A percentile compares a stretch with the other conserved stretches of the same genome.
These are phyloP conservation scores for Gentiana macrophylla DNA, from an alignment of 257 asterid genomes.

Conservation along the genomic window DNA sequence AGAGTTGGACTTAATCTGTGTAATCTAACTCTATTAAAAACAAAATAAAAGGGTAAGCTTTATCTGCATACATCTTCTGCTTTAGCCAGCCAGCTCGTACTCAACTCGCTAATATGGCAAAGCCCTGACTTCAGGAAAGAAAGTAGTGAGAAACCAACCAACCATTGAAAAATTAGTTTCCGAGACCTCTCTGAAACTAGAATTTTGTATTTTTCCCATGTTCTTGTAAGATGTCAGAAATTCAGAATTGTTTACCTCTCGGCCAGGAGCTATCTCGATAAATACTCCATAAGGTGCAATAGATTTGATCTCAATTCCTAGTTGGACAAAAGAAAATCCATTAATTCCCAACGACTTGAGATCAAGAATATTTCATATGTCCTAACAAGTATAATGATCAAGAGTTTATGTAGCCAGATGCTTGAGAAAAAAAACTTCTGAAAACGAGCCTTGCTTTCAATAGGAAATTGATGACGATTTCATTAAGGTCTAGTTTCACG, in stretches of 20 bases:
- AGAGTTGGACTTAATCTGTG: conserved; percentile 13
- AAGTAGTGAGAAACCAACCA: background rate
- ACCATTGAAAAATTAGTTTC: too few relatives aligned
- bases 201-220: too few relatives aligned
- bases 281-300: conserved; percentile 83
- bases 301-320: conserved; percentile 94
- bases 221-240: background rate
- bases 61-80: conserved; percentile 77
- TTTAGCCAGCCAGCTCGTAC: conserved; percentile 82
- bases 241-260: conserved; percentile 51
- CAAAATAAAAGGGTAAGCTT: conserved; percentile 7
- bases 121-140: conserved; percentile 42
- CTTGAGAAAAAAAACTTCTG: too few relatives aligned
- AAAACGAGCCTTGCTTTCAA: too few relatives aligned
- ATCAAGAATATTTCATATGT: background rate
- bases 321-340: conserved; percentile 2
- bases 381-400: background rate
- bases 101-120: conserved; percentile 92
- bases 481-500: too few relatives aligned
- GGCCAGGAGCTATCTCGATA: conserved; percentile 89
- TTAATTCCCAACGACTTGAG: background rate
- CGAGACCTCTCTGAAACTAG: too few relatives aligned
- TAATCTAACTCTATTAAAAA: background rate
- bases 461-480: too few relatives aligned
- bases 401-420: too few relatives aligned